phyloP scores from a whole-genome alignment of 2,329 filamentous ascomycete species.

The Cladosporium sp. region DNA sequence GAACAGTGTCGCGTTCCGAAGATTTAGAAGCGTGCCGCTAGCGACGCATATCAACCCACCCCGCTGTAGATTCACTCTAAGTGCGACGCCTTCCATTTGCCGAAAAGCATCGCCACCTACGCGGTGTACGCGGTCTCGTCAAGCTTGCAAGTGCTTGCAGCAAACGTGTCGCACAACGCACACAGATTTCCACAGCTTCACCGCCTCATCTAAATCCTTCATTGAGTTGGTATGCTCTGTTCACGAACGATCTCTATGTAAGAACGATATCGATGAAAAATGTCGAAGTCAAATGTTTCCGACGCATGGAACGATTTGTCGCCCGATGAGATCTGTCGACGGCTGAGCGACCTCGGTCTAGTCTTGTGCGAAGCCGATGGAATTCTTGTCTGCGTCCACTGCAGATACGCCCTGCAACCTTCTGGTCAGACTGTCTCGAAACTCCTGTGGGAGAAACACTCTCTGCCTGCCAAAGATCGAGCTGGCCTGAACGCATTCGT shows the following conservation, averaged over 20 bases:
- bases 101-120: background rate
- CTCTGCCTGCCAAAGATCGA: background rate
- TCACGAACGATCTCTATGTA: background rate
- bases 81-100: background rate
- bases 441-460: background rate
- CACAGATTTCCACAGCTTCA: background rate
- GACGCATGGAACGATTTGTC: background rate
- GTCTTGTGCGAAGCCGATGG: background rate
- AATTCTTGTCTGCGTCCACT: slow-evolving; percentile 3
- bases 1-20: background rate
- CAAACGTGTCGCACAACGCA: background rate
- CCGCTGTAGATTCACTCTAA: background rate
- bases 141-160: background rate
- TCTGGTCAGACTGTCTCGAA: slow-evolving; percentile 9
- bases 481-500: background rate
- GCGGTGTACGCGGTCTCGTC: background rate
- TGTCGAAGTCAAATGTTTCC: background rate
- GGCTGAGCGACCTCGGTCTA: background rate
- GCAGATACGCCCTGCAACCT: slow-evolving; percentile 10
- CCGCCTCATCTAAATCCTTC: background rate
- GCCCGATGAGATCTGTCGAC: background rate
- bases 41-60: background rate
- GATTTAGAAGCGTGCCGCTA: background rate
- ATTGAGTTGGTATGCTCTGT: background rate
- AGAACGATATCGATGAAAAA: background rate